Evolutionary conservation across 2,329 filamentous ascomycete species (phyloP).

Genomic region (Metarhizium album): DNA sequence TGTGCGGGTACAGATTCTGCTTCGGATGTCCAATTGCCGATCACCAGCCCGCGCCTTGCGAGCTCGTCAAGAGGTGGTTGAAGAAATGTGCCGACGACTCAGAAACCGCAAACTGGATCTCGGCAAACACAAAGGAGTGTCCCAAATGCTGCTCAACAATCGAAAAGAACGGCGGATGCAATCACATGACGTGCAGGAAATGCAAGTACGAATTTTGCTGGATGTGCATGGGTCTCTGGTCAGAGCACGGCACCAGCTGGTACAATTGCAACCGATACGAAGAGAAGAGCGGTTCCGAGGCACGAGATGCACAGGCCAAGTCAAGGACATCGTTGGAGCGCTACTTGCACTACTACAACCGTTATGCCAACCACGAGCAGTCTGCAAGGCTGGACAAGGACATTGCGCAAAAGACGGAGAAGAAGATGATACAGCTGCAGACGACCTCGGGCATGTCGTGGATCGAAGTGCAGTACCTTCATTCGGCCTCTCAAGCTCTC

Average conservation of each 20-base stretch:
- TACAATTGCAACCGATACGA: slow-evolving; percentile 98
- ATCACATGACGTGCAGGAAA: slow-evolving; percentile 96
- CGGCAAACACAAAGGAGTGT: slow-evolving; percentile 96
- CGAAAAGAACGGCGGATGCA: slow-evolving; percentile 96
- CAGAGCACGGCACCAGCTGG: slow-evolving; percentile 97
- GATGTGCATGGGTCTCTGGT: slow-evolving; percentile 99
- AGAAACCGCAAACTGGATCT: slow-evolving; percentile 98
- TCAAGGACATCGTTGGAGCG: slow-evolving; percentile 84
- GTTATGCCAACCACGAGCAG: slow-evolving; percentile 97
- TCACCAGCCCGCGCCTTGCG: slow-evolving; percentile 87
- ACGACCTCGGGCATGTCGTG: slow-evolving; percentile 91
- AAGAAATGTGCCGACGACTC: slow-evolving; percentile 98
- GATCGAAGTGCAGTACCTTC: slow-evolving; percentile 98
- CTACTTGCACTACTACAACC: slow-evolving; percentile 98
- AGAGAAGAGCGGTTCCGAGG: slow-evolving; percentile 86
- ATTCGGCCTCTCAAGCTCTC: slow-evolving; percentile 83
- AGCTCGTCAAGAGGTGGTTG: slow-evolving; percentile 85
- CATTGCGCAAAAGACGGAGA: slow-evolving; percentile 90
- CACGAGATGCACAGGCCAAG: slow-evolving; percentile 82
- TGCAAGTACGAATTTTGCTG: slow-evolving; percentile 97
- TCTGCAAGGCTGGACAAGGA: slow-evolving; percentile 95
- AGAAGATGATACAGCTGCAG: slow-evolving; percentile 97
- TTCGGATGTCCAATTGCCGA: slow-evolving; percentile 87
- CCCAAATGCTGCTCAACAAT: slow-evolving; percentile 94
- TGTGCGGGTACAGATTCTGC: slow-evolving; percentile 80